Percentiles rank a stretch among this genome's conserved stretches.
Conservation (phyloP, 2,329 filamentous ascomycete species). For the Macroventuria anomochaeta region DNA sequence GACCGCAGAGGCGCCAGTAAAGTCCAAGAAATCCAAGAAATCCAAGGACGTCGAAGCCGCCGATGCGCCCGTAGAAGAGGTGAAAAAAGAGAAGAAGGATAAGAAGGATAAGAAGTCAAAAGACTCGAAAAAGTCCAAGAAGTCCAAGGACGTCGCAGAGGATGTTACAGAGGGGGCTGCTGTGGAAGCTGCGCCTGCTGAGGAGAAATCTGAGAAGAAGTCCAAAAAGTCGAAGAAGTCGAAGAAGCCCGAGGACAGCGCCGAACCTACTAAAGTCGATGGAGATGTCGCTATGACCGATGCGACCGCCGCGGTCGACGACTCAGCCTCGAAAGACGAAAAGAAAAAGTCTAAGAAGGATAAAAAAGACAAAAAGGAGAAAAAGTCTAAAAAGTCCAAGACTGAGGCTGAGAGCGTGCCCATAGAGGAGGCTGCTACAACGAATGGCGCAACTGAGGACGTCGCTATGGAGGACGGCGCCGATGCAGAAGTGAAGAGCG, state of each 20-base stretch:
- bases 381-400: constrained; percentile 32
- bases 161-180: constrained; percentile 21
- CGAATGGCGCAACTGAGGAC: constrained; percentile 20
- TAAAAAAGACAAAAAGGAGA: constrained; percentile 35
- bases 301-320: constrained; percentile 16
- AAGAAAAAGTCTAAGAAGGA: constrained; percentile 35
- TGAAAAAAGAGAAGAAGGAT: constrained; percentile 35
- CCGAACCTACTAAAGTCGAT: constrained; percentile 19
- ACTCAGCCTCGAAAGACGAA: constrained; percentile 25
- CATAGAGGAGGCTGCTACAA: constrained; percentile 13
- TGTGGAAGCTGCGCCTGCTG: constrained; percentile 22
- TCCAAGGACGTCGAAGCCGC: constrained; percentile 24
- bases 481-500: constrained; percentile 26
- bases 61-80: constrained; percentile 25
- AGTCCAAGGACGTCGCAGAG: constrained; percentile 34
- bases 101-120: constrained; percentile 16
- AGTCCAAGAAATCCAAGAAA: constrained; percentile 40
- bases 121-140: constrained; percentile 41
- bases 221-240: constrained; percentile 33
- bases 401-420: constrained; percentile 17
- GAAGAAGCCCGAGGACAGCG: constrained; percentile 28
- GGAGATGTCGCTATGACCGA: constrained; percentile 31
- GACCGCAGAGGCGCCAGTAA: constrained; percentile 17
- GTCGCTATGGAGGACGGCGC: constrained; percentile 16
- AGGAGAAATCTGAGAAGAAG: constrained; percentile 31